Evolutionary conservation across 345 rosid species (phyloP).

Genomic region (Salix viminalis): DNA sequence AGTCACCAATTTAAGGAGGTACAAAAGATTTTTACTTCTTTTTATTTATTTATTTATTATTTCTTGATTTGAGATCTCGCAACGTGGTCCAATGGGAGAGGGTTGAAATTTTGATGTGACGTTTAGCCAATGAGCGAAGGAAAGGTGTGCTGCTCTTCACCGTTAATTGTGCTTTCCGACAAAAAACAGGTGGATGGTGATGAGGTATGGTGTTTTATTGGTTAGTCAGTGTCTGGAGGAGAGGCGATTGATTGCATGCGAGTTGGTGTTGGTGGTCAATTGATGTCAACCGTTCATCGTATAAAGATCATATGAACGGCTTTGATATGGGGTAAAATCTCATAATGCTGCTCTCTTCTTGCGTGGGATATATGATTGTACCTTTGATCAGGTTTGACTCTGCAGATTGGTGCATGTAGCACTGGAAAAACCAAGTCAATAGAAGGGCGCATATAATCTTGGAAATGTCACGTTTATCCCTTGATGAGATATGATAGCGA

Average conservation of each 20-base stretch:
- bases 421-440: no score
- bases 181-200: slow-evolving; percentile 11
- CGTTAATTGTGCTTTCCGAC: slow-evolving; percentile 42
- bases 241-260: neutral
- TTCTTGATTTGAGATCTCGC: slow-evolving; percentile 11
- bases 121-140: slow-evolving; percentile 30
- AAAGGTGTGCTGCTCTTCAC: slow-evolving; percentile 31
- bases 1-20: slow-evolving; percentile 53
- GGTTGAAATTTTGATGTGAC: slow-evolving; percentile 36
- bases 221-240: neutral
- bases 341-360: no score
- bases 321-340: neutral
- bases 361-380: no score
- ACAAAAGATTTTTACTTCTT: neutral
- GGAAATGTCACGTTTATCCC: no score
- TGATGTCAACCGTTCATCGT: neutral
- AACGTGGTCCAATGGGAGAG: slow-evolving; percentile 52
- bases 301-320: neutral
- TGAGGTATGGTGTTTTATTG: neutral
- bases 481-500: no score
- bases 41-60: neutral
- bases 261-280: neutral
- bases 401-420: no score
- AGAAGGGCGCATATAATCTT: no score
- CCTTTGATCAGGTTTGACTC: no score